These are phyloP conservation scores for Phytophthora pisi DNA, from an alignment of 352 stramenopile species.

Conservation along the genomic window DNA sequence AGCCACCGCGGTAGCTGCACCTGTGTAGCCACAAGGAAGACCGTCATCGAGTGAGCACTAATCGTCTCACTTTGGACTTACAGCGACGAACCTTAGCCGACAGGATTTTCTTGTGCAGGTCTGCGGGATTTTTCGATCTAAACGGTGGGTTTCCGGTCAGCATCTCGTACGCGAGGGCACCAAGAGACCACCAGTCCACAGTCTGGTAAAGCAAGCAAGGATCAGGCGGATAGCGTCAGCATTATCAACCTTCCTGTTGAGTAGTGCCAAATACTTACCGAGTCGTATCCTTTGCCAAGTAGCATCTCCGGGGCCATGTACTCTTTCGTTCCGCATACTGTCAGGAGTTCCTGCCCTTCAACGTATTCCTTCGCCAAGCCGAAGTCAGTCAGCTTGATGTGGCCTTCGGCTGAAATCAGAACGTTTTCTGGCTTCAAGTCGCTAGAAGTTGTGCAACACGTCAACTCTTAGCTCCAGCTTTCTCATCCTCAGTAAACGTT, in stretches of 20 bases:
- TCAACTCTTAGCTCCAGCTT: neutral
- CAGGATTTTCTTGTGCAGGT: constrained; percentile 81
- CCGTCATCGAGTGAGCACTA: neutral
- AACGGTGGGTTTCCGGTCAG: constrained; percentile 77
- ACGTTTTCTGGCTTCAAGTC: constrained; percentile 95
- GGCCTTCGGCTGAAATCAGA: constrained; percentile 87
- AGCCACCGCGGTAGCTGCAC: constrained; percentile 83
- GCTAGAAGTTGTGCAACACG: constrained; percentile 24
- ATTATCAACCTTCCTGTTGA: neutral
- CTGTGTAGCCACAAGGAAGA: constrained; percentile 26
- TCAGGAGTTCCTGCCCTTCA: constrained; percentile 74
- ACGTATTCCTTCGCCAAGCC: constrained; percentile 81
- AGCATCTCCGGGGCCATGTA: constrained; percentile 91
- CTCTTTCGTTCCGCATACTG: constrained; percentile 83
- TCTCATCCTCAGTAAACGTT: neutral
- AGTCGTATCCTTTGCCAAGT: constrained; percentile 80
- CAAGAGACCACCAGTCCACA: constrained; percentile 87
- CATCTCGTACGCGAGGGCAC: constrained; percentile 83
- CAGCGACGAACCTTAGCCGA: constrained; percentile 56
- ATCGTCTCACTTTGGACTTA: neutral
- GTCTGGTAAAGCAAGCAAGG: constrained; percentile 40
- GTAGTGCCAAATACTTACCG: constrained; percentile 37
- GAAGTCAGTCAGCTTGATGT: constrained; percentile 93
- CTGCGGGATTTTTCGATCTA: constrained; percentile 68
- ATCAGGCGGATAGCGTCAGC: constrained; percentile 1